phyloP scores from a whole-genome alignment of 306 rosid genomes.

The Cicer bijugum region DNA sequence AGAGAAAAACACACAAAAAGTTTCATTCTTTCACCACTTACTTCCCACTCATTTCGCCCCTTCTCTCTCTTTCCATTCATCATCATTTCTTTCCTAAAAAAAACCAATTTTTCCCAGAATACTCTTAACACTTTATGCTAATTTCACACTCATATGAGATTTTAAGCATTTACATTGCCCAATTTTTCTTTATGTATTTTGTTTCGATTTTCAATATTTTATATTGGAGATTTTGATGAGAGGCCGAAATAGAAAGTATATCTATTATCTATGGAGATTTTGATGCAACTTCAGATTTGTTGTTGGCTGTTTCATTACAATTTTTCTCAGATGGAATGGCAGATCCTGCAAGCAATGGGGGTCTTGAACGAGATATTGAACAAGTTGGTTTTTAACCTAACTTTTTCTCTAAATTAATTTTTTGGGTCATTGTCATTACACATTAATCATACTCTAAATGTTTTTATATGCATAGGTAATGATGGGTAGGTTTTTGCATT shows the following conservation, averaged over 20 bases:
- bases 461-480: not conserved
- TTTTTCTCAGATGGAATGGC: slow-evolving; percentile 91
- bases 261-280: slow-evolving; percentile 76
- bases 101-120: slow-evolving; percentile 38
- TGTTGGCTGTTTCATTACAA: slow-evolving; percentile 50
- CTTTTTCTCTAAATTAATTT: slow-evolving; percentile 1
- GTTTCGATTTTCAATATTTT: not conserved
- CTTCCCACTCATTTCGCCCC: slow-evolving; percentile 69
- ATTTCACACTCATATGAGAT: slow-evolving; percentile 2
- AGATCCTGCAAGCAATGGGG: slow-evolving; percentile 67
- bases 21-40: slow-evolving; percentile 46
- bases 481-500: not conserved
- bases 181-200: not conserved
- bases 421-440: not conserved
- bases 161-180: slow-evolving; percentile 17
- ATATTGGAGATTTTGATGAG: slow-evolving; percentile 67
- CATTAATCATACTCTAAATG: slow-evolving; percentile 14
- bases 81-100: slow-evolving; percentile 33
- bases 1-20: slow-evolving; percentile 18
- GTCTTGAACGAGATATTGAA: slow-evolving; percentile 66
- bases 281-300: slow-evolving; percentile 65
- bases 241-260: slow-evolving; percentile 55
- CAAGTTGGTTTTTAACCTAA: slow-evolving; percentile 61
- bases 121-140: slow-evolving; percentile 1
- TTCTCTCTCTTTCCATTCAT: slow-evolving; percentile 47